Evolutionary conservation across 2,329 filamentous ascomycete species (phyloP).

Genomic region (Purpureocillium takamizusanense): DNA sequence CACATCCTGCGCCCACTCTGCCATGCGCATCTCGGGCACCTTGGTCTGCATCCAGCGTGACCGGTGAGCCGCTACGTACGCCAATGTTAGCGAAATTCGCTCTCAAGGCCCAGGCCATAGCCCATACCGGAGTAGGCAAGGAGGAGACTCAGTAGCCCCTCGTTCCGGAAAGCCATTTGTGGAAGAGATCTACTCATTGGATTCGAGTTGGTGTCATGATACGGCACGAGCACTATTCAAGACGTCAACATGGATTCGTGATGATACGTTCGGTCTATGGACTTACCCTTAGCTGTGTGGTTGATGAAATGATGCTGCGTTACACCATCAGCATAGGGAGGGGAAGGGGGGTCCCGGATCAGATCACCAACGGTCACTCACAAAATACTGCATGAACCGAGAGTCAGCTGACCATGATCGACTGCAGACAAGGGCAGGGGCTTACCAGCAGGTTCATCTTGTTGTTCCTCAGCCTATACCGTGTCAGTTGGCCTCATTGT

Average conservation of each 20-base stretch:
- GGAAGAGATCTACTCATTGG: conserved; percentile 41
- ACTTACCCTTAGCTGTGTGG: conserved; percentile 61
- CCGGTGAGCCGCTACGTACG: conserved; percentile 58
- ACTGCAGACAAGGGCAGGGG: conserved; percentile 1
- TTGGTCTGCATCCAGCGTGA: conserved; percentile 64
- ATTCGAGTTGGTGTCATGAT: conserved; percentile 44
- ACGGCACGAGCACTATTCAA: conserved; percentile 35
- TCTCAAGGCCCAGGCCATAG: not conserved
- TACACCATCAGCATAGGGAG: conserved; percentile 5
- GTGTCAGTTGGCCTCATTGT: not conserved
- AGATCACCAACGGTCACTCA: conserved; percentile 16
- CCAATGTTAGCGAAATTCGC: not conserved
- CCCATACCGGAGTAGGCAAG: conserved; percentile 59
- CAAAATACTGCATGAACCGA: conserved; percentile 32
- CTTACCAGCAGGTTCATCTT: conserved; percentile 66
- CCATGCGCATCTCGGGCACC: conserved; percentile 70
- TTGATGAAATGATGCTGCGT: conserved; percentile 57
- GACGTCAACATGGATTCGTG: conserved; percentile 18
- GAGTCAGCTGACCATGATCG: conserved; percentile 10
- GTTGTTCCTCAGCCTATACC: conserved; percentile 38
- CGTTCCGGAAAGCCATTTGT: conserved; percentile 57
- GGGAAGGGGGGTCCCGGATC: no score
- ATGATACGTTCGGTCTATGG: conserved; percentile 26
- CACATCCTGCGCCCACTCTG: conserved; percentile 71
- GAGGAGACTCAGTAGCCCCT: conserved; percentile 66